Conservation (phyloP, 2,329 filamentous ascomycete genomes). For the Verticillium nubilum region DNA sequence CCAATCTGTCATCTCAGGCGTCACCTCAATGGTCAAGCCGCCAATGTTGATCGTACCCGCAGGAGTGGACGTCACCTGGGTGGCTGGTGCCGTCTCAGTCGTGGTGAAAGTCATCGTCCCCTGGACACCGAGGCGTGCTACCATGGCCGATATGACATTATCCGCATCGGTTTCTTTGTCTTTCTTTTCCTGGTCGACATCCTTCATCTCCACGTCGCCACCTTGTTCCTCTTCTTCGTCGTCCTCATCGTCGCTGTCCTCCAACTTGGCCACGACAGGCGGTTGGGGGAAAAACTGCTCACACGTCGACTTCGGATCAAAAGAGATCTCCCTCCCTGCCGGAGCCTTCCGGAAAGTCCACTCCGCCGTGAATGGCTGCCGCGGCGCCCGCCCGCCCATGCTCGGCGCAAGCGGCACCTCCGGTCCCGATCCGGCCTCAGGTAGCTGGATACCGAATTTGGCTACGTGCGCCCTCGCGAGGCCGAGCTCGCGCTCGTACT, state of each 20-base stretch:
- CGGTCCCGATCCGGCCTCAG: background rate
- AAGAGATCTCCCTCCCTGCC: background rate
- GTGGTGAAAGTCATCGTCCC: background rate
- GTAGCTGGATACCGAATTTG: background rate
- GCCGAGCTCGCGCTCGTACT: background rate
- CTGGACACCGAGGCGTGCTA: background rate
- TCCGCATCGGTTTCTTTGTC: background rate
- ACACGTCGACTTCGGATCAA: conserved; percentile 8
- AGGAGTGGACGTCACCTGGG: background rate
- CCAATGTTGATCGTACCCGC: background rate
- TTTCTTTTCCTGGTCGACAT: background rate
- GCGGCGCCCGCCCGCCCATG: conserved; percentile 5
- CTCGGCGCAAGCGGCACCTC: conserved; percentile 5
- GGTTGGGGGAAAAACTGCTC: conserved; percentile 7
- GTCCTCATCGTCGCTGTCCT: background rate
- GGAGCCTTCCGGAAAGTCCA: conserved; percentile 5
- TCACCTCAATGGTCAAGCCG: background rate
- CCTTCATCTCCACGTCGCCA: background rate
- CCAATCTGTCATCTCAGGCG: background rate
- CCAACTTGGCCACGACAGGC: background rate
- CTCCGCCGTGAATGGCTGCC: conserved; percentile 11
- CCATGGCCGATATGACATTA: background rate
- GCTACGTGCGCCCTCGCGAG: background rate
- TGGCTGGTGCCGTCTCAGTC: background rate
- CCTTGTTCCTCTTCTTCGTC: background rate